phyloP scores from a whole-genome alignment of 805 yeast genomes.

The Yamadazyma philogaea region DNA sequence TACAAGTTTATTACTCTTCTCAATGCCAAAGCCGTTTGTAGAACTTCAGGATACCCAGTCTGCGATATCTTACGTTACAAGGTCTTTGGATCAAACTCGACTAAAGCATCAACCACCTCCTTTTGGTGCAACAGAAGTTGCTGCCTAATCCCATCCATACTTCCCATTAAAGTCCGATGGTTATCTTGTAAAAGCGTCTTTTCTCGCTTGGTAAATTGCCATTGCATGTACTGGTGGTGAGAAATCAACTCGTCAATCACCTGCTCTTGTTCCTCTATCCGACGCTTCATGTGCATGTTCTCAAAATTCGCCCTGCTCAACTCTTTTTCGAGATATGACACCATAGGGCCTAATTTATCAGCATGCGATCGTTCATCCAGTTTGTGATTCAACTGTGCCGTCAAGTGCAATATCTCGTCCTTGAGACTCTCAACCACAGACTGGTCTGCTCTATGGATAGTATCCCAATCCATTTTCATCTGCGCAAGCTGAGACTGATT shows the following conservation, averaged over 20 bases:
- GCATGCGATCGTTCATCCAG: neutral
- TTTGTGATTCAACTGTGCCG: slow-evolving; percentile 19
- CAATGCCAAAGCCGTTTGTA: too few species aligned
- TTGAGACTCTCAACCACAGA: slow-evolving; percentile 25
- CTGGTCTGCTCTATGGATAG: slow-evolving; percentile 24
- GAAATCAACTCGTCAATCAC: slow-evolving; percentile 7
- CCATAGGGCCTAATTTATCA: slow-evolving; percentile 23
- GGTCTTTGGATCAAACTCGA: slow-evolving; percentile 8
- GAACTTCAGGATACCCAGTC: too few species aligned
- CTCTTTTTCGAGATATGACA: slow-evolving; percentile 32
- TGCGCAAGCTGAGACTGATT: slow-evolving; percentile 28
- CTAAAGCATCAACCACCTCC: slow-evolving; percentile 6
- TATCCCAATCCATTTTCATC: slow-evolving; percentile 32
- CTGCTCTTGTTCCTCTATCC: slow-evolving; percentile 9
- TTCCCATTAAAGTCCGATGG: neutral
- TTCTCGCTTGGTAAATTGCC: neutral
- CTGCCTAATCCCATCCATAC: neutral
- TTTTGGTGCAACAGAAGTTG: slow-evolving; percentile 5
- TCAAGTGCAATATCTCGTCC: slow-evolving; percentile 31
- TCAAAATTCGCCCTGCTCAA: slow-evolving; percentile 30
- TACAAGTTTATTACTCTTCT: too few species aligned
- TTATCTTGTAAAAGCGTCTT: neutral
- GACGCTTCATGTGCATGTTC: slow-evolving; percentile 26
- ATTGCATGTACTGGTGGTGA: slow-evolving; percentile 13
- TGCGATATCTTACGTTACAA: too few species aligned